Base-by-base conservation (phyloP, 306 rosid genomes). In the Gynostemma pentaphyllum region DNA sequence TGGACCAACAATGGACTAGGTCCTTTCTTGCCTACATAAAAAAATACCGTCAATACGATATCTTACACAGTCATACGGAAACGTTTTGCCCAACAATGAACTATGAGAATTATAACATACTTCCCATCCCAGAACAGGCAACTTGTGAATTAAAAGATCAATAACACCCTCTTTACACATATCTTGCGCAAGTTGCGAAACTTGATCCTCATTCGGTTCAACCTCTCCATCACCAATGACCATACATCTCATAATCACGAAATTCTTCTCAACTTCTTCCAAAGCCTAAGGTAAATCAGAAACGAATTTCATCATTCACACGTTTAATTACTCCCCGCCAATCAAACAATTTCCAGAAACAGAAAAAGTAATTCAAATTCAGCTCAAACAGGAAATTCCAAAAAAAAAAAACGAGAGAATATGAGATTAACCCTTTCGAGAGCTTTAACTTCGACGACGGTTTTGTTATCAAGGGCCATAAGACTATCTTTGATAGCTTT, bases 241-340 rank as follows among this genome's bases (percentile, higher is more conserved):
- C 99, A 92, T 75, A 67, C 85, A 73, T 79, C 81, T 86, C 99
- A 92, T 79, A 44, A 79, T 74, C 14, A 60, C 79, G 52, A 92
- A 86, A 79, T 88, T 86, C 84, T 88, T 92, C 68, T 88, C 99
- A 56, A 92, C 96, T 61, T 92, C 99, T 70, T 92, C 99, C 70
- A 86, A 60, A 61, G 95, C 96, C 99, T 92, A 69, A 44, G 24
- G 73, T 44, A 23, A 72, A 68, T 54, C n/a, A n/a, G n/a, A n/a
- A n/a, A n/a, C n/a, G n/a, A n/a, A n/a, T n/a, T n/a, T n/a, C 49
- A 70, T 55, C 70, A 51, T 23, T 18, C 69, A 68, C 19, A 56
- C 6, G 29, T 18, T 47, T 23, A 46, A 64, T 18, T 2, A 47
- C 12, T 34, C 30, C 47, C 69, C 5, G 7, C 55, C 22, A 29